Conservation (phyloP, 2,329 filamentous ascomycete genomes). For the Alternaria tenuissima region DNA sequence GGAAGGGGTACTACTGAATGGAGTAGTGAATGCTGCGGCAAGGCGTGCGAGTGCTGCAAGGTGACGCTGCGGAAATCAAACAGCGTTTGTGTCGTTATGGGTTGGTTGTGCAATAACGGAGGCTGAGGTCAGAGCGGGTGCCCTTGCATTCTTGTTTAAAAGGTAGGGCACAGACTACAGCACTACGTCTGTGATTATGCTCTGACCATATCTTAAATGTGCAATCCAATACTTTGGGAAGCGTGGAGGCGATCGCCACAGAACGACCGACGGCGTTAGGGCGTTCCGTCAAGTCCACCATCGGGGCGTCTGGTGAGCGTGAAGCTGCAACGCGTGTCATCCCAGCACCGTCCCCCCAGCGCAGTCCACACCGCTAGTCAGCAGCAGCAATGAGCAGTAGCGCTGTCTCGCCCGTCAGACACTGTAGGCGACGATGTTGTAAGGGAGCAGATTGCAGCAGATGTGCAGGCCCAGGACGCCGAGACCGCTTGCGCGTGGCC, state of each 20-base stretch:
- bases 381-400: constrained; percentile 30
- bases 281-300: constrained; percentile 26
- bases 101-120: constrained; percentile 31
- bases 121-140: constrained; percentile 38
- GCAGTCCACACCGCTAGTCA: constrained; percentile 40
- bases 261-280: constrained; percentile 31
- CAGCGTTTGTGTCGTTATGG: constrained; percentile 38
- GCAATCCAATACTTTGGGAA: constrained; percentile 30
- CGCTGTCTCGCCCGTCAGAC: constrained; percentile 34
- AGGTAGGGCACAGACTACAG: constrained; percentile 35
- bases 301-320: constrained; percentile 19
- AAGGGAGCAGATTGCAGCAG: constrained; percentile 26
- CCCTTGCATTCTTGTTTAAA: constrained; percentile 49
- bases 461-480: constrained; percentile 28
- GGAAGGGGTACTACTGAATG: constrained; percentile 39
- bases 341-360: constrained; percentile 18
- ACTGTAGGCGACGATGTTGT: constrained; percentile 22
- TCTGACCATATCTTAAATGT: constrained; percentile 36
- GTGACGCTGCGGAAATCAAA: constrained; percentile 47
- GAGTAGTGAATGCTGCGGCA: constrained; percentile 29
- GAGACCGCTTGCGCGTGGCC: constrained; percentile 22
- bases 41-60: constrained; percentile 34
- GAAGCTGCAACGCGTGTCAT: constrained; percentile 42
- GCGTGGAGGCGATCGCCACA: constrained; percentile 38
- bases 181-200: constrained; percentile 27